Evolutionary conservation across 208 protist species (phyloP).

Genomic region (Trypanosoma cruzi): DNA sequence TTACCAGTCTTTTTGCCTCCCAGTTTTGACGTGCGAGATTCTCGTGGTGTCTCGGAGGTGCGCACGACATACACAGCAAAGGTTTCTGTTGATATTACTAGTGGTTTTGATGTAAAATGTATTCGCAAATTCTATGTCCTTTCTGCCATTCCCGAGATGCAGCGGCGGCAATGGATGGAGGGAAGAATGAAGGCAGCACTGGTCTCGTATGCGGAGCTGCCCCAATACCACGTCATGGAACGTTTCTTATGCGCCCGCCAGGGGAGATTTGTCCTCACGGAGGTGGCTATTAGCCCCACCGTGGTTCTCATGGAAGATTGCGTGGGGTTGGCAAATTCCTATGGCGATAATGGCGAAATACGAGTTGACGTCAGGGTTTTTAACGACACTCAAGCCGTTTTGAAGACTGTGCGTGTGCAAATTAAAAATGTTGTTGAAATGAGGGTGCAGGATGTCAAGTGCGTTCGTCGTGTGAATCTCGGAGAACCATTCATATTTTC

Average conservation of each 20-base stretch:
- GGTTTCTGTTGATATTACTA: slow-evolving; percentile 9
- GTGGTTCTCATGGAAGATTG: background rate
- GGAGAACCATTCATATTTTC: slow-evolving; percentile 16
- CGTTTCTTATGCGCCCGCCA: background rate
- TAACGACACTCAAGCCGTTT: background rate
- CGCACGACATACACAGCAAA: slow-evolving; percentile 12
- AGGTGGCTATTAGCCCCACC: slow-evolving; percentile 3
- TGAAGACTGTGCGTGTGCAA: background rate
- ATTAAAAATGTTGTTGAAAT: slow-evolving; percentile 15
- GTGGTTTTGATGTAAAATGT: slow-evolving; percentile 5
- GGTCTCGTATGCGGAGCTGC: background rate
- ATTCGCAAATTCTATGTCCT: slow-evolving; percentile 7
- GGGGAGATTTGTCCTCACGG: background rate
- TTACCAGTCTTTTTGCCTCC: slow-evolving; percentile 12
- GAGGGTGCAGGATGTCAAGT: background rate
- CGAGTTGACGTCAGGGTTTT: slow-evolving; percentile 7
- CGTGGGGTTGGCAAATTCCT: no score
- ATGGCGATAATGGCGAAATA: background rate
- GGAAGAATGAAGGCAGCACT: background rate
- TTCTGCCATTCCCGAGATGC: slow-evolving; percentile 2
- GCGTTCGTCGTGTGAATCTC: slow-evolving; percentile 3
- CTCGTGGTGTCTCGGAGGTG: slow-evolving; percentile 4
- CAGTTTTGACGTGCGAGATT: slow-evolving; percentile 18
- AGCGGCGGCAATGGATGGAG: background rate
- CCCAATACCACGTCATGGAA: background rate